Conservation (phyloP, 2,329 filamentous ascomycete species). For the Epichloe sibirici region DNA sequence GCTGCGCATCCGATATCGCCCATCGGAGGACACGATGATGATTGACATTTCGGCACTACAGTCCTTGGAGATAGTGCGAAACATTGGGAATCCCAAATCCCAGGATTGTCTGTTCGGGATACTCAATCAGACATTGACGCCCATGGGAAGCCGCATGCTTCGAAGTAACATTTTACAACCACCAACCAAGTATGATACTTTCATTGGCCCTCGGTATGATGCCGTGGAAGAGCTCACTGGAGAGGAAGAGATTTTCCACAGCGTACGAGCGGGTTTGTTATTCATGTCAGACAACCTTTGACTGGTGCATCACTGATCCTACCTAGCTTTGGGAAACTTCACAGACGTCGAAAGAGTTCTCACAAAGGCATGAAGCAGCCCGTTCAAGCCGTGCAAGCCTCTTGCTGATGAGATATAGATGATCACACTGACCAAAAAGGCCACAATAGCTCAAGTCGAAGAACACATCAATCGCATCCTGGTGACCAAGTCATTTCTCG, state of each 20-base stretch:
- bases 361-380: conserved; percentile 43
- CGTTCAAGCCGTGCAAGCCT: neutral
- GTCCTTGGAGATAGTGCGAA: conserved; percentile 83
- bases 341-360: conserved; percentile 70
- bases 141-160: conserved; percentile 78
- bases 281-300: neutral
- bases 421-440: conserved; percentile 59
- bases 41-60: conserved; percentile 82
- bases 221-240: conserved; percentile 71
- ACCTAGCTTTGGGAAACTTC: conserved; percentile 55
- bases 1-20: conserved; percentile 69
- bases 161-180: conserved; percentile 83
- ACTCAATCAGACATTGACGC: conserved; percentile 72
- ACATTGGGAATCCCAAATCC: conserved; percentile 64
- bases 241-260: conserved; percentile 76
- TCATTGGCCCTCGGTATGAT: conserved; percentile 63
- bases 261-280: conserved; percentile 52
- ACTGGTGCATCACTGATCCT: neutral
- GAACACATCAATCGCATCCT: conserved; percentile 79
- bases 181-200: conserved; percentile 53
- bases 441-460: conserved; percentile 57
- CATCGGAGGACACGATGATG: conserved; percentile 88
- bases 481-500: conserved; percentile 72
- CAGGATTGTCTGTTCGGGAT: conserved; percentile 75
- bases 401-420: conserved; percentile 35